phyloP scores from a whole-genome alignment of 2,329 filamentous ascomycete species.

The Botrytis sinoallii region DNA sequence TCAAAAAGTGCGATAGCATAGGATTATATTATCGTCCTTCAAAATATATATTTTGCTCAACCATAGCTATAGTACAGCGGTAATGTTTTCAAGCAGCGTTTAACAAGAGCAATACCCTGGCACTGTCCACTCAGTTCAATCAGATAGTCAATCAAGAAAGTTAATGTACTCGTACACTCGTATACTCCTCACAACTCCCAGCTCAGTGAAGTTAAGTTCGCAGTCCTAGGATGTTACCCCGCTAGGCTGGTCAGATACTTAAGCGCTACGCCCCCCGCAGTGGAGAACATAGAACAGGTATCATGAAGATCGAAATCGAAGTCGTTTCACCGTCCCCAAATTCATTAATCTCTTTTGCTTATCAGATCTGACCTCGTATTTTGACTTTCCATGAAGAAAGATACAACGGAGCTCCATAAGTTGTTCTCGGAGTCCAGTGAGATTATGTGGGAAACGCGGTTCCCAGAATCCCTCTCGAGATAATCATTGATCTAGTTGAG shows the following conservation, averaged over 20 bases:
- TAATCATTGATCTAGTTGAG: not conserved
- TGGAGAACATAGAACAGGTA: not conserved
- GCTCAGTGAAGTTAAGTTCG: too few relatives aligned
- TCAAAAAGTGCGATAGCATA: too few relatives aligned
- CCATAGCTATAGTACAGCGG: too few relatives aligned
- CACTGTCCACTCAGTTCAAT: too few relatives aligned
- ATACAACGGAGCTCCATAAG: not conserved
- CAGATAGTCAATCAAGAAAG: too few relatives aligned
- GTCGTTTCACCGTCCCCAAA: not conserved
- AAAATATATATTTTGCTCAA: too few relatives aligned
- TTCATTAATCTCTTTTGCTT: not conserved
- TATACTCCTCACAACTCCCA: too few relatives aligned
- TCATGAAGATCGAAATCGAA: not conserved
- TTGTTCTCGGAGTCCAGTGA: not conserved
- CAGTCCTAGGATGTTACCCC: too few relatives aligned
- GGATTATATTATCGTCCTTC: accelerated
- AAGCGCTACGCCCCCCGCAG: not conserved
- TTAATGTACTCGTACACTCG: too few relatives aligned
- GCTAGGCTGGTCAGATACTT: too few relatives aligned
- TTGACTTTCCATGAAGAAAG: not conserved
- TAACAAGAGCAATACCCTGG: too few relatives aligned
- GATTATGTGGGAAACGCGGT: not conserved
- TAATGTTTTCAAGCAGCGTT: too few relatives aligned
- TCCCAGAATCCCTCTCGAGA: not conserved
- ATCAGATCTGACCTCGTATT: not conserved